Evolutionary conservation across 2,329 filamentous ascomycete species (phyloP).

Genomic region (Arthroderma uncinatum): DNA sequence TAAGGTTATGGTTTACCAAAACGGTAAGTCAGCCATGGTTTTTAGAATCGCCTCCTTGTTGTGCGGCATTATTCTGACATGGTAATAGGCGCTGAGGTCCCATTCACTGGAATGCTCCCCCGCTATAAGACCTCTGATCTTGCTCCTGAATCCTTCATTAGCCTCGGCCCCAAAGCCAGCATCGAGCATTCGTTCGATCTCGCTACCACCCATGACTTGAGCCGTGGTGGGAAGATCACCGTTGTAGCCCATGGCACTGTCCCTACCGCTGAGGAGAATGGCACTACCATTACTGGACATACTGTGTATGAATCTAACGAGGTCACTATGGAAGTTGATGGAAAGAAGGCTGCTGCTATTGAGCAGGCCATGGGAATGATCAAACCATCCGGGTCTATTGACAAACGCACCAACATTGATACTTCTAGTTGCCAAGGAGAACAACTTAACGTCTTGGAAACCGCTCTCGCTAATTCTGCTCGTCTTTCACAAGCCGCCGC

Average conservation of each 20-base stretch:
- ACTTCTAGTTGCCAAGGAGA: conserved; percentile 45
- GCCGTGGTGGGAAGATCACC: conserved; percentile 6
- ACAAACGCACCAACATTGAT: conserved; percentile 14
- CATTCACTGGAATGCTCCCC: conserved; percentile 9
- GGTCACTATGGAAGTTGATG: conserved; percentile 48
- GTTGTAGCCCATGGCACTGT: conserved; percentile 7
- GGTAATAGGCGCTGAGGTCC: conserved; percentile 6
- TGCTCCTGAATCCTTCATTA: conserved; percentile 2
- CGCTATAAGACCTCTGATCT: conserved; percentile 3
- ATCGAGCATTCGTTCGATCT: conserved; percentile 9
- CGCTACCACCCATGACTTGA: conserved; percentile 10
- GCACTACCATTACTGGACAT: conserved; percentile 44
- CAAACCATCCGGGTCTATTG: background rate
- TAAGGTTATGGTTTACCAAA: conserved; percentile 10
- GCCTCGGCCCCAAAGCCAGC: conserved; percentile 8
- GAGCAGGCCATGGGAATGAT: conserved; percentile 34
- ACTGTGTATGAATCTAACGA: conserved; percentile 50
- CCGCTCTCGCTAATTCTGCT: conserved; percentile 45
- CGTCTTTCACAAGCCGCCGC: conserved; percentile 43
- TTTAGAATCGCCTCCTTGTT: background rate
- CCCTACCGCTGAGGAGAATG: conserved; percentile 15
- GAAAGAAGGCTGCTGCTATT: conserved; percentile 42
- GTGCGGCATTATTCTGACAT: background rate
- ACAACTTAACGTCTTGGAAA: conserved; percentile 36
- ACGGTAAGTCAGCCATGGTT: conserved; percentile 3